Evolutionary conservation across 805 yeast genomes (phyloP), one percentile per base, ranked within the genome.

Genomic region (Barnettozyma sp.): DNA sequence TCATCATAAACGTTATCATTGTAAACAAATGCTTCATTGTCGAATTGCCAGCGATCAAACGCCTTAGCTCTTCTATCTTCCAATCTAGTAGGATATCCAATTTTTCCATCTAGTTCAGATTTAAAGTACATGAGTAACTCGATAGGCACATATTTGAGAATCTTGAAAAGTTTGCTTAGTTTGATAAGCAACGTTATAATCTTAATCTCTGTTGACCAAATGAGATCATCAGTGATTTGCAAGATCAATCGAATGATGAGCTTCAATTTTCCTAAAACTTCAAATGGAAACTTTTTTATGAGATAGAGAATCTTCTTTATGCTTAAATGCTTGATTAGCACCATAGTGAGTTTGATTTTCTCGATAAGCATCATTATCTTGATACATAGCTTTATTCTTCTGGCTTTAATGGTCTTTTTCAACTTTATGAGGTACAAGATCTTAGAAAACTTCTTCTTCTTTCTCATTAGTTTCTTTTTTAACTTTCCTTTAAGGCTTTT

Each of bases 191-290:
- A 36, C 15, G 35, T 40, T 33, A 47, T 41, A 8, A 44, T 31
- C 5, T 40, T 18, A 12, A 49, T 38, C 22, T 50, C 52, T 8
- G 39, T 15, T 2, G 46, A 48, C 51, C 51, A 49, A 13, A 50
- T 20, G 13, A 46, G 34, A 32, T 40, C 45, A 7, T 43, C 36
- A 4, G 49, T 17, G 8, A 49, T 31, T 12, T 40, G 34, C 10
- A 49, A 21, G 11, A 49, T 19, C 32, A 50, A 43, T 18, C 42
- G 30, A 14, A 48, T 29, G 6, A 44, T 28, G 2, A 42, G 29
- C 29, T 48, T 48, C 13, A 46, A 27, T 22, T 48, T 44, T 45
- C 48, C 37, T 7, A 46, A 26, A 4, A 43, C 31, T 16, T 50
- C 50, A 18, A 17, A 41, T 2, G 55, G 54, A 5, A 49, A 34